Evolutionary conservation across 1,284 basidiomycete species (phyloP).

Genomic region (Macrocybe sp.): DNA sequence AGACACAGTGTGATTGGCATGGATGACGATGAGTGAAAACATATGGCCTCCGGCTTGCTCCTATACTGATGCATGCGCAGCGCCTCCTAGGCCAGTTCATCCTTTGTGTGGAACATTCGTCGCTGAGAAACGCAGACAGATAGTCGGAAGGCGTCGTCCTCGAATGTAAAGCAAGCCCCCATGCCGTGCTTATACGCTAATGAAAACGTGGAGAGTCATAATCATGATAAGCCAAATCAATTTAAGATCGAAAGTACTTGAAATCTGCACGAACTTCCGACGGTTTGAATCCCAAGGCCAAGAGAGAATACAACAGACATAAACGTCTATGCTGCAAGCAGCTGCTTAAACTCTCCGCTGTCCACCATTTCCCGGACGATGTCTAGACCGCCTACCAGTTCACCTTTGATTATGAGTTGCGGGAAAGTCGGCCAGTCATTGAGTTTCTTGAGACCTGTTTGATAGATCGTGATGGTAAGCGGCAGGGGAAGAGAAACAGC

Average conservation of each 20-base stretch:
- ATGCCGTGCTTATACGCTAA: not conserved
- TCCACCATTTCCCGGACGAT: conserved; percentile 67
- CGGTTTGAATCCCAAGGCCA: not conserved
- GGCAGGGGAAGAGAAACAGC: conserved; percentile 54
- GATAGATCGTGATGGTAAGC: not conserved
- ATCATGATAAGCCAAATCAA: not conserved
- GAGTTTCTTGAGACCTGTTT: conserved; percentile 45
- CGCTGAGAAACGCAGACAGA: no score
- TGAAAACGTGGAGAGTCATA: not conserved
- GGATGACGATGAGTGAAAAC: no score
- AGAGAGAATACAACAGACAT: conserved; percentile 4
- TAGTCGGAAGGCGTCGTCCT: no score
- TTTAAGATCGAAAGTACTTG: not conserved
- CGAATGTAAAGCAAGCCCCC: no score
- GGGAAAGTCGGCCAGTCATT: conserved; percentile 98
- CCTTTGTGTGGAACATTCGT: no score
- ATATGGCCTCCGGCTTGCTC: no score
- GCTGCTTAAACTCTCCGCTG: conserved; percentile 41
- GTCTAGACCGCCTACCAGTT: conserved; percentile 94
- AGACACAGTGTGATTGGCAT: no score
- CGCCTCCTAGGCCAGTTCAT: no score
- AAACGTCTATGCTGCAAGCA: conserved; percentile 16
- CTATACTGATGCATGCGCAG: no score
- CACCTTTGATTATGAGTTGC: conserved; percentile 91
- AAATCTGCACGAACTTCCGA: not conserved